These are phyloP conservation scores for Pythium pectinolyticum DNA, from an alignment of 352 stramenopile species.

Conservation along the genomic window DNA sequence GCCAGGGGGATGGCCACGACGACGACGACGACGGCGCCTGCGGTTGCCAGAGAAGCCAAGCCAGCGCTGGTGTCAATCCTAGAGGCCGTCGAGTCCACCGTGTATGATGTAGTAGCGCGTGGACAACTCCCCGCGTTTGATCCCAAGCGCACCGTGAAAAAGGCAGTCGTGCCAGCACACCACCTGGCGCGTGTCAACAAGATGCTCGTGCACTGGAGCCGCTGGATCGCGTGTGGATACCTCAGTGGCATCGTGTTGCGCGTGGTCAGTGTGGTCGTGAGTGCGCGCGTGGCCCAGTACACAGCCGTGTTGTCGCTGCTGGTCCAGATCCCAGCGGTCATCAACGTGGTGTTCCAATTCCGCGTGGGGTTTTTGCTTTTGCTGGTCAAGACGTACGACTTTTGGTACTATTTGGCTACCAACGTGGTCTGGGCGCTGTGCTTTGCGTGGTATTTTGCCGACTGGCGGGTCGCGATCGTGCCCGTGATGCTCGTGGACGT, in stretches of 20 bases:
- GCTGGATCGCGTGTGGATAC: constrained; percentile 4
- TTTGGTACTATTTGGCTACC: constrained; percentile 22
- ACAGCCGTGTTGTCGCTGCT: constrained; percentile 2
- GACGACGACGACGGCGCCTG: not conserved
- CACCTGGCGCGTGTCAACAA: not conserved
- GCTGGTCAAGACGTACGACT: constrained; percentile 18
- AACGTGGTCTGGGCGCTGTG: constrained; percentile 9
- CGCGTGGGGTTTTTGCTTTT: constrained; percentile 12
- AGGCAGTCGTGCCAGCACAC: not conserved
- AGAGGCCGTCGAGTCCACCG: not conserved
- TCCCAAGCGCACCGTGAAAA: constrained; percentile 13
- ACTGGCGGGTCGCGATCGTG: constrained; percentile 8
- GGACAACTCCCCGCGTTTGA: constrained; percentile 12
- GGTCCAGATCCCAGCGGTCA: constrained; percentile 8
- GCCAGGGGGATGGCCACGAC: too few relatives aligned
- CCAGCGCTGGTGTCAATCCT: too few relatives aligned
- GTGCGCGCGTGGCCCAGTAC: not conserved
- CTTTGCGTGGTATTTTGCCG: constrained; percentile 11
- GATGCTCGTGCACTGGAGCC: not conserved
- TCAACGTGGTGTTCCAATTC: constrained; percentile 13
- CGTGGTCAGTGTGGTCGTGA: not conserved
- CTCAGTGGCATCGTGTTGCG: constrained; percentile 9
- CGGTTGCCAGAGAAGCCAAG: not conserved
- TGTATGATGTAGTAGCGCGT: constrained; percentile 18
- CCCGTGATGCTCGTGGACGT: not conserved